A percentile compares a stretch with the other conserved stretches of the same genome.
Evolutionary conservation across 345 rosid species (phyloP).

Genomic region (Gossypium raimondii): DNA sequence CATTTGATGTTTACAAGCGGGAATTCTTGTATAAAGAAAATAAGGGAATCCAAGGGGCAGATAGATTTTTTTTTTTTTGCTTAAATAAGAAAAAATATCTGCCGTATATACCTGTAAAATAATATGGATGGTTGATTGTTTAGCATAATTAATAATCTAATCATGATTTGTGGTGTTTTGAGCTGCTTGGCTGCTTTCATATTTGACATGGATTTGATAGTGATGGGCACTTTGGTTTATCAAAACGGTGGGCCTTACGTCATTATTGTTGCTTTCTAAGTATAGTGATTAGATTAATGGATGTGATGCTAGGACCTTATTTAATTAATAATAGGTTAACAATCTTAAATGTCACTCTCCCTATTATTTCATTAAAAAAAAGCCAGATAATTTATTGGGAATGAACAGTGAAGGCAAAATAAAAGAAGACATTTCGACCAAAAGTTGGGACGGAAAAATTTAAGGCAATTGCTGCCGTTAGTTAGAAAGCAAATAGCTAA

Average conservation of each 20-base stretch:
- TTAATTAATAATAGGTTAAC: background rate
- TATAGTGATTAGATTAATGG: background rate
- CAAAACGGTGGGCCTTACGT: background rate
- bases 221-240: constrained; percentile 1
- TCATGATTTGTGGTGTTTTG: constrained; percentile 2
- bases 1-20: background rate
- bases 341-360: background rate
- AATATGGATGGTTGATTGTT: background rate
- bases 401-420: background rate
- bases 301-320: background rate
- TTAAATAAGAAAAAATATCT: background rate
- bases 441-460: background rate
- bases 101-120: background rate
- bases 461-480: background rate
- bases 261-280: background rate
- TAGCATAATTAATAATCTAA: background rate
- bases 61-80: background rate
- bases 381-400: background rate
- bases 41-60: background rate
- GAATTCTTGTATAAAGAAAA: background rate
- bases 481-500: background rate
- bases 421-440: background rate
- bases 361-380: background rate
- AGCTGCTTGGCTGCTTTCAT: constrained; percentile 12
- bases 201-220: constrained; percentile 7